Base-by-base conservation (phyloP, 768 basidiomycete species). In the Termitomyces sp. region DNA sequence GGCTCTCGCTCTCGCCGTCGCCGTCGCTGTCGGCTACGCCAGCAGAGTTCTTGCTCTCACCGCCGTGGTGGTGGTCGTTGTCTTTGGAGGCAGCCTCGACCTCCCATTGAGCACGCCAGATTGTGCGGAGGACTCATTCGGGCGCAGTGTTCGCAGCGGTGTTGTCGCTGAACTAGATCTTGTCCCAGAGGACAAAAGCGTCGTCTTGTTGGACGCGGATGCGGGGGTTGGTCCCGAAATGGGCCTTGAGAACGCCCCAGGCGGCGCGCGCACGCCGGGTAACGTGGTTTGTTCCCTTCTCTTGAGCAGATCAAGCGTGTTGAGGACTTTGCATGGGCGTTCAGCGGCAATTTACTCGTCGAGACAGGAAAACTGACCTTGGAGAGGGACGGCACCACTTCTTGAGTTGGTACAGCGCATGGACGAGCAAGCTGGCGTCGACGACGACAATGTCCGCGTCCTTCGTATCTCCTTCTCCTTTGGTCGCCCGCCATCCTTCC, bases 291-390 rank as follows among this genome's bases (percentile, higher is more conserved):
- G 86, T 85, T 1, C 94, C 94, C 68, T 96, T 96, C 81, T n/a
- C n/a, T 97, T 97, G 66, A 96, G 81, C 2, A 95, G 75, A 68
- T 97, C 94, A 2, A 96, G 80, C 0, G 94, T 95, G 66, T 94
- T 95, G 28, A 97, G 79, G 9, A 89, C 94, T 96, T 69, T 22
- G 1, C 9, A n/a, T 48, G 28, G 53, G 20, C 32, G 2, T 52
- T 26, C 28, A 50, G 35, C 12, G 24, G 38, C 2, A 13, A n/a
- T 55, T 52, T 20, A 22, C 20, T 50, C 52, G 22, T 58, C 30
- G n/a, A 53, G 38, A 36, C 32, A 33, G 35, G 75, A 16, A 16
- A 6, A 38, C 80, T n/a, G n/a, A 94, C 94, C 92, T 82, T 97
- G 93, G 28, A 94, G 82, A 6, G 94, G 94, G 46, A 59, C 79